Percentiles rank a stretch among this genome's conserved stretches.
Evolutionary conservation across 345 rosid species (phyloP).

Genomic region (Hibiscus tridactylites): DNA sequence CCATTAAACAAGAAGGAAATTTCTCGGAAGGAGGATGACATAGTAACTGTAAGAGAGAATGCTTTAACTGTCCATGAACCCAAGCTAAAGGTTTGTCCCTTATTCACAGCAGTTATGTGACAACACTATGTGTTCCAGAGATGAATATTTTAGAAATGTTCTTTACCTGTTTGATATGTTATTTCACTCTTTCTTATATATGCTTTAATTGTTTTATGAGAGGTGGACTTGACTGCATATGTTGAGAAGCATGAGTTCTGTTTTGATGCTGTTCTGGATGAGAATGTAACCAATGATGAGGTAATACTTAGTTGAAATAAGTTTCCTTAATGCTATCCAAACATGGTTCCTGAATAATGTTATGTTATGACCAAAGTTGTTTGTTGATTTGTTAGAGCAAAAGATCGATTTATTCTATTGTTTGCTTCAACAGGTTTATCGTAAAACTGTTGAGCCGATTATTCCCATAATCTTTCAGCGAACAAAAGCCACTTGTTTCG

Average conservation of each 20-base stretch:
- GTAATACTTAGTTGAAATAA: constrained; percentile 27
- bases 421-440: constrained; percentile 64
- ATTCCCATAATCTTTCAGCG: constrained; percentile 85
- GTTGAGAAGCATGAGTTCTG: constrained; percentile 96
- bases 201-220: constrained; percentile 25
- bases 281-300: constrained; percentile 80
- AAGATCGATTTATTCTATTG: constrained; percentile 7
- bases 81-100: constrained; percentile 73
- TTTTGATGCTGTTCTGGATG: constrained; percentile 94
- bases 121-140: background rate
- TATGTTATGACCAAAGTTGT: background rate
- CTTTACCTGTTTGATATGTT: background rate
- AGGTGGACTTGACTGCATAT: constrained; percentile 99
- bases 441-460: constrained; percentile 80
- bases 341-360: background rate
- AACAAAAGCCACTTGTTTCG: constrained; percentile 98
- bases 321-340: background rate
- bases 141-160: background rate
- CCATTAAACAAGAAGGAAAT: constrained; percentile 90
- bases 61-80: constrained; percentile 85
- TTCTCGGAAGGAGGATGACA: constrained; percentile 85
- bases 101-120: constrained; percentile 7
- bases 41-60: constrained; percentile 65
- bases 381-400: constrained; percentile 9
- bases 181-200: background rate